Conservation (phyloP, 2,329 filamentous ascomycete species). For the Thermothelomyces thermophilus region DNA sequence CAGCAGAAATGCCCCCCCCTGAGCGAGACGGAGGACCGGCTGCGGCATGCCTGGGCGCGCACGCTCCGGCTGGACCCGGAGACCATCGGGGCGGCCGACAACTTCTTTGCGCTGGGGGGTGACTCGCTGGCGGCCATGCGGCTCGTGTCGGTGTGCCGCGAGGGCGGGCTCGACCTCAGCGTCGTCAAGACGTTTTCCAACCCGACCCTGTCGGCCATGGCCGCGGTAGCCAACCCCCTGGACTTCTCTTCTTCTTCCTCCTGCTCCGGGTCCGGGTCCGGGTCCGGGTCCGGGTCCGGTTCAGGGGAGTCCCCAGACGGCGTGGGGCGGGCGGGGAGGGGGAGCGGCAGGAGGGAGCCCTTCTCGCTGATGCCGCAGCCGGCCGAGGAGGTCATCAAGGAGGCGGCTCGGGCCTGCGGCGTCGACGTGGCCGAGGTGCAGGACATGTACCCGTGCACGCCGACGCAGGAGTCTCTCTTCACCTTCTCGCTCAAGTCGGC, state of each 20-base stretch:
- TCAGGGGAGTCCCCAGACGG: no score
- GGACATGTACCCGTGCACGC: slow-evolving; percentile 49
- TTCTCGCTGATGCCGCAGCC: slow-evolving; percentile 37
- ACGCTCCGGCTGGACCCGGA: slow-evolving; percentile 14
- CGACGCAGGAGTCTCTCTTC: slow-evolving; percentile 49
- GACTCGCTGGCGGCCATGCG: slow-evolving; percentile 49
- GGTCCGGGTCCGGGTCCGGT: no score
- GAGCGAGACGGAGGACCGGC: slow-evolving; percentile 28
- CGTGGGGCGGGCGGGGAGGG: no score
- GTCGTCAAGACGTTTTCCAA: slow-evolving; percentile 42
- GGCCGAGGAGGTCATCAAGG: slow-evolving; percentile 30
- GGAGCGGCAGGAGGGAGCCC: slow-evolving; percentile 22
- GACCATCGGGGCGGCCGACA: slow-evolving; percentile 32
- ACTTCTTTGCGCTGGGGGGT: slow-evolving; percentile 44
- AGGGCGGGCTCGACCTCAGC: slow-evolving; percentile 34
- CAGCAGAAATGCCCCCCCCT: slow-evolving; percentile 17
- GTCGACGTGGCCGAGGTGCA: slow-evolving; percentile 32
- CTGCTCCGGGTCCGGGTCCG: no score
- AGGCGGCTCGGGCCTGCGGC: slow-evolving; percentile 37
- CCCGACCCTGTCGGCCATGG: slow-evolving; percentile 39
- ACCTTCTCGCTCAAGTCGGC: slow-evolving; percentile 44
- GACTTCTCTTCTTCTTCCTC: no score
- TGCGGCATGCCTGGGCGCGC: slow-evolving; percentile 31
- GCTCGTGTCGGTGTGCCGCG: slow-evolving; percentile 38
- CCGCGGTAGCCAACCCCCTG: slow-evolving; percentile 25